Evolutionary conservation across 352 stramenopile species (phyloP).

Genomic region (Blastocystis sp.): DNA sequence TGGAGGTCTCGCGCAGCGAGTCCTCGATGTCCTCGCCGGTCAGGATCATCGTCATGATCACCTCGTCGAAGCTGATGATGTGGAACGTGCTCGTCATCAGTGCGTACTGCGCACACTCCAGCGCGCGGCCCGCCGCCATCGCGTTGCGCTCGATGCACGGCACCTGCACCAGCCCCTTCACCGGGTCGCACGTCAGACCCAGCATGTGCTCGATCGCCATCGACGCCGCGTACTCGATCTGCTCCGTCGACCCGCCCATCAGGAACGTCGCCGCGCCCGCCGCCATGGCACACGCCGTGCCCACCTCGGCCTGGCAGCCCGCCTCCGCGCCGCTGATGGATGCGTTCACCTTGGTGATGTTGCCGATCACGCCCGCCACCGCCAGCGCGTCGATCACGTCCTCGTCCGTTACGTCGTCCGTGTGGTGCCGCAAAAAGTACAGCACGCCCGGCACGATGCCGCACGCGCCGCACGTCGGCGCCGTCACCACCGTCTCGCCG

Average conservation of each 20-base stretch:
- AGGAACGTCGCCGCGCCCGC: constrained; percentile 68
- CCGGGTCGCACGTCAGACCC: constrained; percentile 72
- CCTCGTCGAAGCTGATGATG: constrained; percentile 65
- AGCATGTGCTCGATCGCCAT: constrained; percentile 73
- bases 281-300: constrained; percentile 71
- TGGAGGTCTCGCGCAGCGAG: constrained; percentile 43
- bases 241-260: constrained; percentile 70
- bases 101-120: constrained; percentile 70
- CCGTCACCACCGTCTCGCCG: constrained; percentile 70
- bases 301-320: constrained; percentile 72
- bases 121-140: constrained; percentile 71
- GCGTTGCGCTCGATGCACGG: constrained; percentile 72
- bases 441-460: constrained; percentile 71
- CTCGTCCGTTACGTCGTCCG: constrained; percentile 68
- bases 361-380: constrained; percentile 70
- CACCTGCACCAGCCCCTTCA: constrained; percentile 72
- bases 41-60: constrained; percentile 64
- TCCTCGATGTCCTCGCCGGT: not conserved
- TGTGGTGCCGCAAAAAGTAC: constrained; percentile 68
- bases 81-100: constrained; percentile 62
- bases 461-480: constrained; percentile 71
- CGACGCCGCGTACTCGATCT: constrained; percentile 72
- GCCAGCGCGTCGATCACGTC: constrained; percentile 70
- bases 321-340: constrained; percentile 72
- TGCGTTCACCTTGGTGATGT: constrained; percentile 71